A percentile compares a stretch with the other conserved stretches of the same genome.
Evolutionary conservation across 352 stramenopile species (phyloP).

Genomic region (Phytopythium mirpurense): DNA sequence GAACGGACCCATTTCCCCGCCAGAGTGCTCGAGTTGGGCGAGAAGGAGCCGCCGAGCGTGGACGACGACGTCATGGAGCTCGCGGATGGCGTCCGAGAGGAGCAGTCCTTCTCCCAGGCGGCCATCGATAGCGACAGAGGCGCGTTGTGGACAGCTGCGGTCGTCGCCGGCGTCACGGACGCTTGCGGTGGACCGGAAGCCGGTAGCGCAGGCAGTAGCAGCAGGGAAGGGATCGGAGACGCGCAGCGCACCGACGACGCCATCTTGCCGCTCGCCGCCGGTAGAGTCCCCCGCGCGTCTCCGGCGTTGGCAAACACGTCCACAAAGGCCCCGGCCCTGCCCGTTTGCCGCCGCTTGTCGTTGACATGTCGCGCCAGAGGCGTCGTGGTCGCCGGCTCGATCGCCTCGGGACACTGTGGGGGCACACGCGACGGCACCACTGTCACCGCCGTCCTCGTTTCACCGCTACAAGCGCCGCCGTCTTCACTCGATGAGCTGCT

Average conservation of each 20-base stretch:
- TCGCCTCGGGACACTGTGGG: background rate
- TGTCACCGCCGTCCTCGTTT: background rate
- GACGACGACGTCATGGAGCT: background rate
- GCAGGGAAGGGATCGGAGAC: background rate
- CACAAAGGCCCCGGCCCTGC: conserved; percentile 9
- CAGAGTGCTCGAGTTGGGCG: too few relatives aligned
- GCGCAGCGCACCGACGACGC: background rate
- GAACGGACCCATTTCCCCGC: too few relatives aligned
- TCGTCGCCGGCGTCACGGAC: background rate
- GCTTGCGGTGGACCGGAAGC: background rate
- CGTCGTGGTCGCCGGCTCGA: conserved; percentile 21
- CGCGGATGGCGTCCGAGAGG: background rate
- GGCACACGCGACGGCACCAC: background rate
- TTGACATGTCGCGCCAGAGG: conserved; percentile 44
- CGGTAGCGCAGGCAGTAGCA: background rate
- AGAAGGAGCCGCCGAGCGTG: background rate
- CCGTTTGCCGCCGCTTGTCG: conserved; percentile 34
- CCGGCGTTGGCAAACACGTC: conserved; percentile 13
- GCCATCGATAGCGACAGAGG: background rate
- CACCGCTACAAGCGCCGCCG: background rate
- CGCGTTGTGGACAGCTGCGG: background rate
- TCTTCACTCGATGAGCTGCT: background rate
- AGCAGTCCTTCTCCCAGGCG: background rate
- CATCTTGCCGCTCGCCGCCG: background rate
- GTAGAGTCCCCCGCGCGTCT: background rate